Evolutionary conservation across 2,329 filamentous ascomycete species (phyloP), one percentile per base, ranked within the genome.

Genomic region (Tolypocladium cylindrosporum): DNA sequence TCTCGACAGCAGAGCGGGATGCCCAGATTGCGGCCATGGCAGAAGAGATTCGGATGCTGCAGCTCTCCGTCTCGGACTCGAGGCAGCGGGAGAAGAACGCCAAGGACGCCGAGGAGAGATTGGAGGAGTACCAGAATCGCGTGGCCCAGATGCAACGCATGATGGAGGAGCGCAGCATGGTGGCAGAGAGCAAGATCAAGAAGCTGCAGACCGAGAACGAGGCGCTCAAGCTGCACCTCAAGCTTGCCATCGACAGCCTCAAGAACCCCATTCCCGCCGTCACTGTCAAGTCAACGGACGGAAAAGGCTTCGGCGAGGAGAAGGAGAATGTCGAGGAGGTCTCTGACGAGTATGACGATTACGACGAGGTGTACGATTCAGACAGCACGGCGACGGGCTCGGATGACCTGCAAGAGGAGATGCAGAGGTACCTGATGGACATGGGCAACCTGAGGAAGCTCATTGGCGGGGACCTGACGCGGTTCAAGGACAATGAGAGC

Each of bases 1-100:
- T 97, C 64, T 93, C 90, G 11, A 88, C 91, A 16, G 94, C 93
- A 0, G 90, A 97, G 75, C 87, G 95, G 63, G 94, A 99, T 72
- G 91, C 91, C 4, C 91, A 97, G 73, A 96, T 99, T 66, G 79
- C 84, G 1, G 89, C 91, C 67, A 97, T 99, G 94, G 88, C 91
- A 11, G 93, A 96, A 68, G 94, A 95, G 64, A 99, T 99, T 64
- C 90, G 91, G 24, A 75, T 80, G 36, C 79, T 99, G 55, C 93
- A 97, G 71, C 80, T 96, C 61, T 90, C 77, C 10, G 84, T 88
- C 31, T 83, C 82, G 11, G 84, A 90, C 67, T 83, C 78, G 55
- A 76, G 79, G 61, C 84, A 79, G 65, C 84, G 81, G 56, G 90
- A 94, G 73, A 87, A 90, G 69, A 90, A 92, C 65, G 88, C 85